Percentiles rank a stretch among this genome's conserved stretches.
phyloP scores from a whole-genome alignment of 2,329 filamentous ascomycete genomes.

The Epichloe glyceriae region DNA sequence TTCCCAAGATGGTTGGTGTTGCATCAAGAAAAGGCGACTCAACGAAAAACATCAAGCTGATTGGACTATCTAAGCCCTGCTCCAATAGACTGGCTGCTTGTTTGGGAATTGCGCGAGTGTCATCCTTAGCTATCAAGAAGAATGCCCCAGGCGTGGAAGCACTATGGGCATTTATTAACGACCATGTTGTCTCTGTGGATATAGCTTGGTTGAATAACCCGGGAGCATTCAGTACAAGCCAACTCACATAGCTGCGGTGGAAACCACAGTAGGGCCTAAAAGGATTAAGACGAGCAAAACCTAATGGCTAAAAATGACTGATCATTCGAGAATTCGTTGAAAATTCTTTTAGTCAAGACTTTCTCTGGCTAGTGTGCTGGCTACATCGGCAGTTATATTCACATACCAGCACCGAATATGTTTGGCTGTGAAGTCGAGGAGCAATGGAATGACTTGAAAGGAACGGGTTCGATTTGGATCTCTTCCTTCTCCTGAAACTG shows the following conservation, averaged over 20 bases:
- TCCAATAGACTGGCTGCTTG: conserved; percentile 43
- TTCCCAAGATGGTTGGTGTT: conserved; percentile 39
- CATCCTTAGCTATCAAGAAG: conserved; percentile 46
- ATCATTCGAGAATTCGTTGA: not conserved
- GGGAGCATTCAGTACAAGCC: conserved; percentile 14
- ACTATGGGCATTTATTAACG: conserved; percentile 41
- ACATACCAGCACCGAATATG: too few species aligned
- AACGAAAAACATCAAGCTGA: conserved; percentile 36
- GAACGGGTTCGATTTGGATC: too few species aligned
- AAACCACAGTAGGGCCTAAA: conserved; percentile 24
- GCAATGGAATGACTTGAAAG: too few species aligned
- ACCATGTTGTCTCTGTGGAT: conserved; percentile 37
- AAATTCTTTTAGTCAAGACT: not conserved
- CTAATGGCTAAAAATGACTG: not conserved
- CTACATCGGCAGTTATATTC: not conserved
- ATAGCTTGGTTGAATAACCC: conserved; percentile 36
- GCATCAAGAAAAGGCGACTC: conserved; percentile 30
- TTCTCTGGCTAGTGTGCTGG: not conserved
- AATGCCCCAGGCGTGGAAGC: conserved; percentile 43
- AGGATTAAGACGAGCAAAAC: not conserved
- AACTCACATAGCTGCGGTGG: conserved; percentile 22
- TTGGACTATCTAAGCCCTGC: conserved; percentile 48
- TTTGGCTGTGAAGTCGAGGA: too few species aligned
- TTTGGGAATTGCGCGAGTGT: conserved; percentile 50
- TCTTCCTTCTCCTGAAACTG: too few species aligned